phyloP scores from a whole-genome alignment of 129 eudicot species.

The Tagetes patula region DNA sequence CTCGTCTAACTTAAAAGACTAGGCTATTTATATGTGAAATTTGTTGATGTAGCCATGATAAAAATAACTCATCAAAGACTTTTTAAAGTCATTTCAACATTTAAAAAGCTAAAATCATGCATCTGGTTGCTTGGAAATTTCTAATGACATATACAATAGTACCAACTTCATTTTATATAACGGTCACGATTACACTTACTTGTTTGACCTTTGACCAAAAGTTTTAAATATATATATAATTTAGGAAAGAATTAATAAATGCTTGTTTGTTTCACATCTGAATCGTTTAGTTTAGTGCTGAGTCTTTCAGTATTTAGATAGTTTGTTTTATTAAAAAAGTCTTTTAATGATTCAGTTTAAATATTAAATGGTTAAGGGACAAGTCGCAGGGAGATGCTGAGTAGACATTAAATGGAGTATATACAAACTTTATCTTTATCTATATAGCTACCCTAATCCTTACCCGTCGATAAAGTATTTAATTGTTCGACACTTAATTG shows the following conservation, averaged over 20 bases:
- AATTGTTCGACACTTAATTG: too few species aligned
- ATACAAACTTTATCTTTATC: too few species aligned
- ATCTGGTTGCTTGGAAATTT: slow-evolving; percentile 36
- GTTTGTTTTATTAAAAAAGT: too few species aligned
- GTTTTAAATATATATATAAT: too few species aligned
- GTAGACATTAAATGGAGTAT: too few species aligned
- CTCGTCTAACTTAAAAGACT: not conserved
- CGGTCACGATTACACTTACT: not conserved
- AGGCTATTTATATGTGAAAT: slow-evolving; percentile 1
- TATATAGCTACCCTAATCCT: too few species aligned
- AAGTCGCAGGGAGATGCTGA: too few species aligned
- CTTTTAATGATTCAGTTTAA: too few species aligned
- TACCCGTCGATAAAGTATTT: too few species aligned
- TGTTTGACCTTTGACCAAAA: slow-evolving; percentile 1
- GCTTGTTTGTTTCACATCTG: not conserved
- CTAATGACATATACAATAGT: slow-evolving; percentile 2
- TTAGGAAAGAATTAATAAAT: not conserved
- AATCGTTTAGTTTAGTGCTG: too few species aligned
- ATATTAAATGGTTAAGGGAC: too few species aligned
- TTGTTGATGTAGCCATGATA: not conserved
- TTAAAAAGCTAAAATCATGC: slow-evolving; percentile 19
- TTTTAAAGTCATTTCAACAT: slow-evolving; percentile 19
- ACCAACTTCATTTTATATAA: slow-evolving; percentile 29
- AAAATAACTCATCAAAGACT: slow-evolving; percentile 20
- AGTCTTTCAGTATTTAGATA: too few species aligned